Conservation (phyloP, 139 green algal genomes). For the Chlorella sp. region DNA sequence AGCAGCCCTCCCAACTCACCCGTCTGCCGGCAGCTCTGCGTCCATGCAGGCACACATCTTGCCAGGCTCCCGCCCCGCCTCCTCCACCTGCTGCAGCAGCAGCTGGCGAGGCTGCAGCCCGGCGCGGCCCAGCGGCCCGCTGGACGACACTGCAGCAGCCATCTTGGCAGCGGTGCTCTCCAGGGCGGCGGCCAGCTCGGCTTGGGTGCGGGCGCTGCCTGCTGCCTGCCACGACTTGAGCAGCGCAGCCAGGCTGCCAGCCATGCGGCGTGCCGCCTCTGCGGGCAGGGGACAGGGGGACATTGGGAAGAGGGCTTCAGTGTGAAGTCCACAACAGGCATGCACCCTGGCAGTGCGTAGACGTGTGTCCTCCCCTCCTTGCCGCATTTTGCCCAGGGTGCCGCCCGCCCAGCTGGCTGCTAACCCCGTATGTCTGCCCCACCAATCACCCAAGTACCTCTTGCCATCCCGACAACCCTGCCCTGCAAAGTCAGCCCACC, state of each 20-base stretch:
- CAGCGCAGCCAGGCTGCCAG: conserved; percentile 1
- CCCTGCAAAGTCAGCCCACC: too few relatives aligned
- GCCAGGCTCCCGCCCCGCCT: conserved; percentile 2
- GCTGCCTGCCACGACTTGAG: conserved; percentile 19
- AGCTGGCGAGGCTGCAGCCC: conserved; percentile 26
- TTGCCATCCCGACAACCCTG: too few relatives aligned
- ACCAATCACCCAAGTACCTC: too few relatives aligned
- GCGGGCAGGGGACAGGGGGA: neutral
- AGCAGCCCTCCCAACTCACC: neutral
- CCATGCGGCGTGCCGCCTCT: conserved; percentile 30
- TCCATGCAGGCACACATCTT: conserved; percentile 14
- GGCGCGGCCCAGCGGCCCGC: neutral
- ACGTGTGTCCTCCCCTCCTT: neutral
- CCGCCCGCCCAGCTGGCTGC: too few relatives aligned
- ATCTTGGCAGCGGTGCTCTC: neutral
- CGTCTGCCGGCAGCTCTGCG: neutral
- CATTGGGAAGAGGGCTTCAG: neutral
- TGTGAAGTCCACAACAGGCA: neutral
- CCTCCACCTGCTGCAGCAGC: conserved; percentile 20
- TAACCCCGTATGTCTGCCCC: too few relatives aligned
- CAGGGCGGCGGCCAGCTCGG: conserved; percentile 17
- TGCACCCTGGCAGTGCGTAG: neutral
- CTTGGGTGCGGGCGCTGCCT: conserved; percentile 2
- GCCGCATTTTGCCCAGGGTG: too few relatives aligned
- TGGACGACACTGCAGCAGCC: neutral